A percentile compares a stretch with the other conserved stretches of the same genome.
These are phyloP conservation scores for Passalora sequoiae DNA, from an alignment of 2,329 filamentous ascomycete species.

Conservation along the genomic window DNA sequence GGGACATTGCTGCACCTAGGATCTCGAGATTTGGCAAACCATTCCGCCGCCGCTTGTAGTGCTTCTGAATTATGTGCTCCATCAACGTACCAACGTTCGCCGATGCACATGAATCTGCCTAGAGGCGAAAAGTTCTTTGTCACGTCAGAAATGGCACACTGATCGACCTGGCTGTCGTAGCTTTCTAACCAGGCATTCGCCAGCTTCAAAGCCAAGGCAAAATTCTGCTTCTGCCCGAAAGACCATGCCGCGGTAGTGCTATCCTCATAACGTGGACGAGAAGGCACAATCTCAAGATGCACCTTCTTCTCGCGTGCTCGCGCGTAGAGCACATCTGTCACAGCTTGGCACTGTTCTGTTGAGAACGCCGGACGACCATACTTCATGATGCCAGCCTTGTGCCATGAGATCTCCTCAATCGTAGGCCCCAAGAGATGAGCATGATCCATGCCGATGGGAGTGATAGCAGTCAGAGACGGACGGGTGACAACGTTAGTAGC, in stretches of 20 bases:
- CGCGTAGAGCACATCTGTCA: background rate
- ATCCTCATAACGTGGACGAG: background rate
- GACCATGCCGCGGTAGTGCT: background rate
- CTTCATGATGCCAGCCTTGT: background rate
- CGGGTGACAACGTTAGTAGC: background rate
- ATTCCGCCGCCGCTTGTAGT: background rate
- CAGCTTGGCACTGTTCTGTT: background rate
- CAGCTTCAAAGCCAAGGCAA: background rate
- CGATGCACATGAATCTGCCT: background rate
- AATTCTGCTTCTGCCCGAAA: background rate
- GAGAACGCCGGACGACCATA: background rate
- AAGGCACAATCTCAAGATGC: background rate
- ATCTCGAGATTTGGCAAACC: background rate
- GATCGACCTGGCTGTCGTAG: background rate
- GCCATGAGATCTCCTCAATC: background rate
- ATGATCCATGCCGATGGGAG: background rate
- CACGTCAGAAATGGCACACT: background rate
- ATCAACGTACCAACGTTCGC: background rate
- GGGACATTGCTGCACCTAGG: background rate
- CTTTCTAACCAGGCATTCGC: background rate
- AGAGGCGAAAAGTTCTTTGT: background rate
- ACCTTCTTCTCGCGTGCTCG: background rate
- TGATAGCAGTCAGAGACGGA: background rate
- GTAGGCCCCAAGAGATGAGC: conserved; percentile 1
- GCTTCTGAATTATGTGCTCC: background rate